phyloP scores from a whole-genome alignment of 768 basidiomycete species.

The Naganishia antarctica region DNA sequence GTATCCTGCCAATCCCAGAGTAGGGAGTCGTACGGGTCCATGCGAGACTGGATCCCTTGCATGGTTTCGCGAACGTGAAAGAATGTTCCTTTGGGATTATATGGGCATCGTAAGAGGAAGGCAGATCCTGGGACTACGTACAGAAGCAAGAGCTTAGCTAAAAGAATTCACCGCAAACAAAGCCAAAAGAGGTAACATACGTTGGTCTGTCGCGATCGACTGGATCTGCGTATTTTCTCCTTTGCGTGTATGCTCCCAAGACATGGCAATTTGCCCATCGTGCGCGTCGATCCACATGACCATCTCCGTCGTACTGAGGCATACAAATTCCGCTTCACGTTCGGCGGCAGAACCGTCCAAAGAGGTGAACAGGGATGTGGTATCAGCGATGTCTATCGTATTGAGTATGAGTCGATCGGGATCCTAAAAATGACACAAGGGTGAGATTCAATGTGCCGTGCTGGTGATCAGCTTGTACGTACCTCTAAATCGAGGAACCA shows the following conservation, averaged over 20 bases:
- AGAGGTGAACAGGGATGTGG: conserved; percentile 14
- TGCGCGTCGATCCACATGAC: conserved; percentile 20
- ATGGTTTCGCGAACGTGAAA: conserved; percentile 6
- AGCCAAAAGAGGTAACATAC: background rate
- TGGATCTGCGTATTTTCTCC: background rate
- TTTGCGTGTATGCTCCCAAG: conserved; percentile 12
- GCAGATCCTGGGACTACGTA: background rate
- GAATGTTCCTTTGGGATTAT: background rate
- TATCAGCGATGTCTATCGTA: background rate
- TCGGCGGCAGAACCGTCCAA: background rate
- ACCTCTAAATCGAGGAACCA: conserved; percentile 12
- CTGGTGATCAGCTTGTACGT: background rate
- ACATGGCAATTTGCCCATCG: conserved; percentile 13
- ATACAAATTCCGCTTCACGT: conserved; percentile 4
- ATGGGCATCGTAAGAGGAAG: background rate
- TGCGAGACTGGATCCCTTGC: conserved; percentile 1
- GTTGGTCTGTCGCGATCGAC: background rate
- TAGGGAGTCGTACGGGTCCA: background rate
- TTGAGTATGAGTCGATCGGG: background rate
- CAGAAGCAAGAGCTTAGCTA: no score
- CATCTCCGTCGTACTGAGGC: conserved; percentile 6
- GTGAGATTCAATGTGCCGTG: background rate
- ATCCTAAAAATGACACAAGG: background rate
- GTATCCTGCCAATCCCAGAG: background rate
- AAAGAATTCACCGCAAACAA: no score